Base-by-base conservation (phyloP, 1,284 basidiomycete species). In the Naganishia albida region DNA sequence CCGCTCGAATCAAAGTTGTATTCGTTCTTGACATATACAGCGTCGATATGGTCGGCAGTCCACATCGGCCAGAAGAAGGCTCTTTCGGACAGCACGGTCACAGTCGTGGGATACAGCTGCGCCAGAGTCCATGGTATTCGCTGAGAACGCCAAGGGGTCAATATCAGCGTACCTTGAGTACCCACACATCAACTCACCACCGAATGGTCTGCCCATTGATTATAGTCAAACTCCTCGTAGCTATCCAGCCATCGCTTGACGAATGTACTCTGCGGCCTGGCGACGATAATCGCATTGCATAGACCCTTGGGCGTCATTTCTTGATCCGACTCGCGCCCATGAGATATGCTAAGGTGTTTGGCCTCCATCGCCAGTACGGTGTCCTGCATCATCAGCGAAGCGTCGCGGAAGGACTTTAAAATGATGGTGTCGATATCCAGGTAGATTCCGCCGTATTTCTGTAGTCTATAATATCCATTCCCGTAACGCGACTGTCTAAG, bases 31-130 rank as follows among this genome's bases (percentile, higher is more conserved):
- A 68, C 72, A 64, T 77, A 74, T 13, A 76, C 73, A 16, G 70
- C 70, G 30, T 68, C 65, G 42, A 75, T 72, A 50, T 74, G 72
- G 60, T 73, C 70, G 23, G 69, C 65, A 12, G 70, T 71, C 78
- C 78, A 81, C 23, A 80, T 67, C 0, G 80, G 80, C 76, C 79
- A 81, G 68, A 81, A 81, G 69, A 81, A 78, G 0, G 79, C 75
- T 46, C 76, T 71, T 53, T 80, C 76, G 50, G 77, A 77, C 8
- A 81, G 69, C 7, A 81, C 76, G 6, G 79, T 79, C 34, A 81
- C 63, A 39, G 76, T 74, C 0, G 69, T 70, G 3, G 79, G 79
- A 66, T 77, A 73, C n/a, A 73, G 65, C 39, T 73, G 73, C 0
- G 80, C 80, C 8, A 81, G 68, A 12, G 65, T 68, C 74, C 73